Conservation (phyloP, 106 monocot genomes). For the Platanthera zijinensis region DNA sequence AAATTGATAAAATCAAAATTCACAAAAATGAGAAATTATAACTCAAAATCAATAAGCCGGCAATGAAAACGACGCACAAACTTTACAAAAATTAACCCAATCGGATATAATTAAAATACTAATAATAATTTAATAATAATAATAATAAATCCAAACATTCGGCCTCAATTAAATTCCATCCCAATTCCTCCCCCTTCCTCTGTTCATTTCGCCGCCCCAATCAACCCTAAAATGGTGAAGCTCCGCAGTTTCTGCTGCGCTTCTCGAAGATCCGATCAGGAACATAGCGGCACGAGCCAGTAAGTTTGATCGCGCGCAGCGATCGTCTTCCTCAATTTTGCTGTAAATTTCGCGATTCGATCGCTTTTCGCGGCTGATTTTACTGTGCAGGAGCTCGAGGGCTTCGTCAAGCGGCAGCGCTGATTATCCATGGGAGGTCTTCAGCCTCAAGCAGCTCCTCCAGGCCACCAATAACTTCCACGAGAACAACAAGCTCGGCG, state of each 20-base stretch:
- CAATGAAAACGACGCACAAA: too few relatives aligned
- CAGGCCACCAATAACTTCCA: slow-evolving; percentile 42
- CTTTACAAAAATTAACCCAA: too few relatives aligned
- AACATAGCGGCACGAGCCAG: neutral
- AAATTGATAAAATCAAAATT: too few relatives aligned
- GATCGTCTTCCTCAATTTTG: neutral
- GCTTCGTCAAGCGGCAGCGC: neutral
- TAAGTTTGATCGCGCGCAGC: neutral
- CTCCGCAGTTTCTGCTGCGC: slow-evolving; percentile 1
- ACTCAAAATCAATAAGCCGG: too few relatives aligned
- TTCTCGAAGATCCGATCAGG: too few relatives aligned
- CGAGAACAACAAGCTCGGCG: slow-evolving; percentile 42
- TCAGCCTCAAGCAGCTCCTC: slow-evolving; percentile 30
- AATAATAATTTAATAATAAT: too few relatives aligned
- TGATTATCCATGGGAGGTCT: slow-evolving; percentile 25
- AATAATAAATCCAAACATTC: too few relatives aligned
- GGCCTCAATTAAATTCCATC: too few relatives aligned
- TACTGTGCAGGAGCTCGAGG: neutral
- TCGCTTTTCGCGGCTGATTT: neutral
- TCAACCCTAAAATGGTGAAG: neutral
- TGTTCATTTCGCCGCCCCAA: too few relatives aligned
- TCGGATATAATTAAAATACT: too few relatives aligned
- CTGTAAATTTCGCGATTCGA: neutral
- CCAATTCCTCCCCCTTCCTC: too few relatives aligned
- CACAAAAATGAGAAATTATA: too few relatives aligned